Evolutionary conservation across 2,329 filamentous ascomycete genomes (phyloP).

Genomic region (Chrysosporium queenslandicum): DNA sequence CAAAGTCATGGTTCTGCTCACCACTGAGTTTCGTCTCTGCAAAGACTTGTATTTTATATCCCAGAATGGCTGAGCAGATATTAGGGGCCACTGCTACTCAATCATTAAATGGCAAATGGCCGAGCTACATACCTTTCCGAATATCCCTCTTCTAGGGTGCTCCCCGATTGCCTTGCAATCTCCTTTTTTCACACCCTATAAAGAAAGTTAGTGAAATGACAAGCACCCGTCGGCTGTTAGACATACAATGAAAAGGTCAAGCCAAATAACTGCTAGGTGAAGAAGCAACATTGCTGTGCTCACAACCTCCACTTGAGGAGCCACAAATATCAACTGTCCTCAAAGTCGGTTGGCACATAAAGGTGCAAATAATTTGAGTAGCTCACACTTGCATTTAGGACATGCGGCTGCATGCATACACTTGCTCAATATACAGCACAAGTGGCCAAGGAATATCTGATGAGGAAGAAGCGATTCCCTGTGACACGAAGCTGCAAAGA

Average conservation of each 20-base stretch:
- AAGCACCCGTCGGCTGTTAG: neutral
- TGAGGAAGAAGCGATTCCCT: neutral
- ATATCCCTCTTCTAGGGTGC: neutral
- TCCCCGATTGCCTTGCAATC: conserved; percentile 9
- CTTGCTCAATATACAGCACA: neutral
- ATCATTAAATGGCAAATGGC: neutral
- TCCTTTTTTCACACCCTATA: neutral
- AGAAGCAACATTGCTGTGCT: conserved; percentile 9
- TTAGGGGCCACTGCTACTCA: neutral
- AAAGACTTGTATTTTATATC: conserved; percentile 1
- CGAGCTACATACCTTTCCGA: neutral
- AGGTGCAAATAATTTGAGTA: neutral
- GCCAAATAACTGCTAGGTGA: conserved; percentile 3
- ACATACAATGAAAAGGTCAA: conserved; percentile 6
- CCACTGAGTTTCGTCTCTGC: conserved; percentile 1
- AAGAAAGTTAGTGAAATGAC: neutral
- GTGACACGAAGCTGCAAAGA: neutral
- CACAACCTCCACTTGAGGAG: neutral
- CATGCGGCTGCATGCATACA: neutral
- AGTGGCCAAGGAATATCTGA: neutral
- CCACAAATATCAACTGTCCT: neutral
- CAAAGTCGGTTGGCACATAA: neutral
- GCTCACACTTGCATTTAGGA: neutral
- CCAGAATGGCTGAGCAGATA: neutral
- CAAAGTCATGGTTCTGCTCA: neutral